Conservation (phyloP, 2,329 filamentous ascomycete genomes). For the Aureobasidium namibiae region DNA sequence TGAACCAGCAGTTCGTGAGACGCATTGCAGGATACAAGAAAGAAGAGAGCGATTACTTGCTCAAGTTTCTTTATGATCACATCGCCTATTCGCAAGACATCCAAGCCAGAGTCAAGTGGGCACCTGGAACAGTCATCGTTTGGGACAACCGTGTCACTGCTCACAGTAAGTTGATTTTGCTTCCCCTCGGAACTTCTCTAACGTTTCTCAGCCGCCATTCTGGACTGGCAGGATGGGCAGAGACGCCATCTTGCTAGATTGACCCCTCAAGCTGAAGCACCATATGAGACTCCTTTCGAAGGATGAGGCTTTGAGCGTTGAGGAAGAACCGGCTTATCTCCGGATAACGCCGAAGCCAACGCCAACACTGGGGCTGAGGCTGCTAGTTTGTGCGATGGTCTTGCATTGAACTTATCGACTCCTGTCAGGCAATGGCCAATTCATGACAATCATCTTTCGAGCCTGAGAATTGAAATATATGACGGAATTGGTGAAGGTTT, state of each 20-base stretch:
- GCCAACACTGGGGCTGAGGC: too few relatives aligned
- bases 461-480: neutral
- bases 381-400: too few relatives aligned
- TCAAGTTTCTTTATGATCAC: slow-evolving; percentile 72
- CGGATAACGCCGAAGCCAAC: too few relatives aligned
- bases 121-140: slow-evolving; percentile 68
- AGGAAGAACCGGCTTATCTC: too few relatives aligned
- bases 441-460: neutral
- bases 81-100: slow-evolving; percentile 64
- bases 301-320: too few relatives aligned
- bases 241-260: slow-evolving; percentile 72
- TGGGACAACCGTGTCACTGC: slow-evolving; percentile 80
- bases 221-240: slow-evolving; percentile 75
- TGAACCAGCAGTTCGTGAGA: slow-evolving; percentile 80
- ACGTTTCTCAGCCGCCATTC: slow-evolving; percentile 45
- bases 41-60: slow-evolving; percentile 70
- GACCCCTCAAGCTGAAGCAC: slow-evolving; percentile 72
- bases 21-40: slow-evolving; percentile 77
- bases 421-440: neutral
- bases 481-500: neutral
- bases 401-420: too few relatives aligned
- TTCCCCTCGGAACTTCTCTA: neutral
- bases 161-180: slow-evolving; percentile 42
- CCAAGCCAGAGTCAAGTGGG: slow-evolving; percentile 70
- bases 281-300: slow-evolving; percentile 55